Base-by-base conservation (phyloP, 129 eudicot genomes). In the Calendula officinalis region DNA sequence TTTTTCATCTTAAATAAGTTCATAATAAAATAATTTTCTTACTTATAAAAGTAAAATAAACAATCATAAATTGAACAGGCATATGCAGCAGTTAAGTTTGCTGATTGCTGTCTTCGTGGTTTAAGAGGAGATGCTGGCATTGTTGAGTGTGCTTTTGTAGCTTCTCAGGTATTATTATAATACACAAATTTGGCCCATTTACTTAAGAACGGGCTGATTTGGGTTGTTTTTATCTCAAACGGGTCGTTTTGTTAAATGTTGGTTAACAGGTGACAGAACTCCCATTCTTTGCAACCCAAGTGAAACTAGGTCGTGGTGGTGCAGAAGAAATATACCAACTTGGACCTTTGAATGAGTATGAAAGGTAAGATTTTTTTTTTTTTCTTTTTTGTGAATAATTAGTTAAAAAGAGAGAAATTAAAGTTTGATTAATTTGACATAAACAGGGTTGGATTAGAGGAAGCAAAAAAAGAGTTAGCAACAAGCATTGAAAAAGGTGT, bases 11-110 rank as follows among this genome's bases (percentile, higher is more conserved):
- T 48, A 9, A 40, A n/a, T 13, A 49, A 8, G 41, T 71, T 51
- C 13, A 30, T 39, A 47, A 6, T 22, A 52, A 47, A 59, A 55
- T 14, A 52, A 32, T 63, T 32, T 38, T 30, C 47, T 22, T 60
- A 3, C n/a, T 48, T 27, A 34, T 63, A 5, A 33, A 45, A 67
- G 12, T 46, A n/a, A 15, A 65, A 50, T 54, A 35, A 27, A 52
- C 8, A 5, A 45, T 71, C 22, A 42, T 56, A 14, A 37, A 58
- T 13, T 62, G 13, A 35, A 32, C 61, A 88, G 96, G 97, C 95
- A 30, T 91, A 91, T 80, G 98, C 98, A 33, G 98, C 96, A 7
- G 98, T 80, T 13, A 91, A 85, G 64, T 91, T 87, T 78, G 96
- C 95, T 10, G 94, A 91, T 67, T 83, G 94, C 5, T 91, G 96